These are phyloP conservation scores for Fusarium phyllophilum DNA, from an alignment of 2,329 filamentous ascomycete genomes.

Conservation along the genomic window DNA sequence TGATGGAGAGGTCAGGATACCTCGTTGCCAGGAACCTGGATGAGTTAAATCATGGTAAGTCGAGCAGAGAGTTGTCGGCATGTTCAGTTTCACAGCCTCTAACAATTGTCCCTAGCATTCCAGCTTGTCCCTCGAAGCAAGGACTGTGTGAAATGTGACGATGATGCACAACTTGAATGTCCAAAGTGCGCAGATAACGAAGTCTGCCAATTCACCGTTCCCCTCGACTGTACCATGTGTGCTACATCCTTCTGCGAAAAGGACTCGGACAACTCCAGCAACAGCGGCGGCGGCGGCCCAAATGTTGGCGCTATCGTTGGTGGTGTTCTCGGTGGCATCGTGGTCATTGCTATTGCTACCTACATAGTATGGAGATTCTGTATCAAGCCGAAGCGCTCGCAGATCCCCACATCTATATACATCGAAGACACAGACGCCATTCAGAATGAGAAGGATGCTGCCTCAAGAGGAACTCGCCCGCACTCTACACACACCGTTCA, in stretches of 20 bases:
- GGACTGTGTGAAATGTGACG: constrained; percentile 59
- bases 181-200: constrained; percentile 56
- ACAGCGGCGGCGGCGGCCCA: constrained; percentile 57
- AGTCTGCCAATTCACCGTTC: constrained; percentile 58
- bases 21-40: constrained; percentile 44
- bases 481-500: constrained; percentile 86
- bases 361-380: constrained; percentile 90
- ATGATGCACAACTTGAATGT: constrained; percentile 54
- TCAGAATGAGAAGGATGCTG: constrained; percentile 58
- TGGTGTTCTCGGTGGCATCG: constrained; percentile 86
- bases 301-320: constrained; percentile 90
- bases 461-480: constrained; percentile 60
- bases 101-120: constrained; percentile 41
- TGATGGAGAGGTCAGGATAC: constrained; percentile 40
- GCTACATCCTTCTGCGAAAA: constrained; percentile 58
- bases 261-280: constrained; percentile 30
- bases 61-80: background rate
- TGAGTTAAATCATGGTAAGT: constrained; percentile 47
- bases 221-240: constrained; percentile 59
- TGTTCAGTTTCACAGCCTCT: background rate
- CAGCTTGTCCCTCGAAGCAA: constrained; percentile 54
- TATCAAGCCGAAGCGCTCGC: constrained; percentile 80
- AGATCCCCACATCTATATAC: constrained; percentile 64
- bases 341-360: constrained; percentile 76
- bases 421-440: constrained; percentile 63